phyloP scores from a whole-genome alignment of 2,329 filamentous ascomycete genomes.

The Cordyceps javanica region DNA sequence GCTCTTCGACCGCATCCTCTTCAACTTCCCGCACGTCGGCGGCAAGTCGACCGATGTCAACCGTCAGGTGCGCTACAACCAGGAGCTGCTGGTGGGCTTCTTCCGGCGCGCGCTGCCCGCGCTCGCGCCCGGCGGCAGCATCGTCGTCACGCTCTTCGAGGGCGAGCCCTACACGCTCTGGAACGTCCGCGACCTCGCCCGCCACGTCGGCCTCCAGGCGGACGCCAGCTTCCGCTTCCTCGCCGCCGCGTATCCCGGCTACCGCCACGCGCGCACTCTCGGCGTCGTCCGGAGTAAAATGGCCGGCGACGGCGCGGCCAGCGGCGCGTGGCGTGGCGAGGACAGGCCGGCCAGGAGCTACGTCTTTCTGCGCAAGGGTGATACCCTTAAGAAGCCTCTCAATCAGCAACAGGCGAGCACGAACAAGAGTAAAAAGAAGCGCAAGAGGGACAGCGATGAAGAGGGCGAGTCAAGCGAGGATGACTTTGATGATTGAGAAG shows the following conservation, averaged over 20 bases:
- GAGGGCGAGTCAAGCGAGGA: not conserved
- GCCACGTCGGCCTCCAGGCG: conserved; percentile 68
- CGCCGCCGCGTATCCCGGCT: conserved; percentile 62
- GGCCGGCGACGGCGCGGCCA: conserved; percentile 34
- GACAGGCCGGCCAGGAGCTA: conserved; percentile 48
- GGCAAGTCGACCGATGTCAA: conserved; percentile 91
- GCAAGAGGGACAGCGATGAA: not conserved
- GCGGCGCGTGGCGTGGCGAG: conserved; percentile 34
- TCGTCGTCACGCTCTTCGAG: conserved; percentile 87
- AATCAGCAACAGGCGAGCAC: conserved; percentile 19
- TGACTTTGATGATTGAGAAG: not conserved
- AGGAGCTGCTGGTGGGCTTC: conserved; percentile 67
- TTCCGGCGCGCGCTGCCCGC: conserved; percentile 48
- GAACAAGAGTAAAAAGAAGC: not conserved
- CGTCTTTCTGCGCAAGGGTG: conserved; percentile 55
- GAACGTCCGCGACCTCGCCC: conserved; percentile 83
- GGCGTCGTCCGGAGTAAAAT: conserved; percentile 52
- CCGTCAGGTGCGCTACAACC: conserved; percentile 87
- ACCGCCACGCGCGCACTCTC: conserved; percentile 66
- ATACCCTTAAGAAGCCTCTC: conserved; percentile 26
- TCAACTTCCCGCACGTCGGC: conserved; percentile 97
- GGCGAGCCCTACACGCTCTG: conserved; percentile 91
- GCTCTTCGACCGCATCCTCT: conserved; percentile 71
- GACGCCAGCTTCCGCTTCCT: conserved; percentile 65
- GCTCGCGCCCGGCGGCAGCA: conserved; percentile 48